These are phyloP conservation scores for Candida nanaspora DNA, from an alignment of 805 yeast species.

Conservation along the genomic window DNA sequence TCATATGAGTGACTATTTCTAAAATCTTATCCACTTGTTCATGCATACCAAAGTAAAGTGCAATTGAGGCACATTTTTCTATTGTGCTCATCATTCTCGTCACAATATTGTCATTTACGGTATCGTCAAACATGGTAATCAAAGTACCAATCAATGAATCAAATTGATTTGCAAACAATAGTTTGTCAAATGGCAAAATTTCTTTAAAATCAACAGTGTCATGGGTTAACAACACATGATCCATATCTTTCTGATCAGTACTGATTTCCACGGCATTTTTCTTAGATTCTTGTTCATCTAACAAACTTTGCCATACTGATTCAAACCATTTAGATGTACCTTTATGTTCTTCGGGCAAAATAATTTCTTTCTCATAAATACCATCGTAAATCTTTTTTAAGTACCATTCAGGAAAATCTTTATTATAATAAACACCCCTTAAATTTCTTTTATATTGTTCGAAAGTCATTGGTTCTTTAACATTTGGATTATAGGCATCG, in stretches of 20 bases:
- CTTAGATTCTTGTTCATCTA: slow-evolving; percentile 38
- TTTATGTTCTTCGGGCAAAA: slow-evolving; percentile 97
- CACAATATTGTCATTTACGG: slow-evolving; percentile 84
- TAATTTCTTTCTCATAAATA: slow-evolving; percentile 79
- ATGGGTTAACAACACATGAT: slow-evolving; percentile 1
- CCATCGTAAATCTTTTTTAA: slow-evolving; percentile 73
- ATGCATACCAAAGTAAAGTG: slow-evolving; percentile 52
- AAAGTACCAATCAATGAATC: slow-evolving; percentile 63
- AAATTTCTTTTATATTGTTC: slow-evolving; percentile 76
- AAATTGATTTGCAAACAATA: slow-evolving; percentile 59
- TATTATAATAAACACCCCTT: slow-evolving; percentile 66
- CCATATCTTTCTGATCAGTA: slow-evolving; percentile 2
- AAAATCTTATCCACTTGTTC: slow-evolving; percentile 59
- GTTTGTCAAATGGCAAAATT: slow-evolving; percentile 57
- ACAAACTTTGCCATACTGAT: slow-evolving; percentile 69
- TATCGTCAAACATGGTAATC: slow-evolving; percentile 74
- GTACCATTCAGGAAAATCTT: slow-evolving; percentile 83
- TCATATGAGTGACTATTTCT: slow-evolving; percentile 57
- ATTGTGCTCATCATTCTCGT: slow-evolving; percentile 82
- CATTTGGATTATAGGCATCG: slow-evolving; percentile 87
- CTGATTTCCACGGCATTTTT: not conserved
- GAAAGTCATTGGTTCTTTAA: slow-evolving; percentile 84
- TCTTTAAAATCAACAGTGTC: slow-evolving; percentile 6
- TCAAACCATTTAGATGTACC: slow-evolving; percentile 91
- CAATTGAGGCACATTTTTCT: slow-evolving; percentile 77